Conservation (phyloP, 371 early-diverging fungal genomes). For the Haplosporangium sp. region DNA sequence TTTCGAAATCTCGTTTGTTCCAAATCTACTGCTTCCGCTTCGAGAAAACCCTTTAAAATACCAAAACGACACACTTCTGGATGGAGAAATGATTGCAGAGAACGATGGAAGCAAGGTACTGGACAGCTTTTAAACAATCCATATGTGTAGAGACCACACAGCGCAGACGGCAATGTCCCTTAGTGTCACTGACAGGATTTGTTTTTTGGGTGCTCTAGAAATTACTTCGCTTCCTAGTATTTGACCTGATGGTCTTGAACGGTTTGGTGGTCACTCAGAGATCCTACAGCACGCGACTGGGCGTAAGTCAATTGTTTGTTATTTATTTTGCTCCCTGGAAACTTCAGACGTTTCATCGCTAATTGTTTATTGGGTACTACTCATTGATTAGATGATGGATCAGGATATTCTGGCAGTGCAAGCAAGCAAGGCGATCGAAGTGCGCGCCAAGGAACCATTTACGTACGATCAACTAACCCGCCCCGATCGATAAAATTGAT, state of each 20-base stretch:
- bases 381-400: conserved; percentile 62
- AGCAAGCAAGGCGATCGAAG: conserved; percentile 55
- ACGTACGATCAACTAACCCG: conserved; percentile 57
- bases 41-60: conserved; percentile 66
- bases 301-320: conserved; percentile 60
- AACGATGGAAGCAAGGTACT: conserved; percentile 63
- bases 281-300: conserved; percentile 74
- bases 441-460: conserved; percentile 64
- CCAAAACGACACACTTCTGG: conserved; percentile 79
- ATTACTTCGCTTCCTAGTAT: conserved; percentile 72
- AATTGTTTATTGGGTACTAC: neutral
- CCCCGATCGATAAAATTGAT: neutral
- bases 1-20: conserved; percentile 71
- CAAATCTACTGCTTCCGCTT: conserved; percentile 68
- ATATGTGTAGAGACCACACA: neutral
- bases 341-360: neutral
- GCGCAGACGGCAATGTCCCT: neutral
- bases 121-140: neutral
- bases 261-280: conserved; percentile 67
- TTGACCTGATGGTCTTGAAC: conserved; percentile 75
- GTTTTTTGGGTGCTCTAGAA: conserved; percentile 47
- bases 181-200: neutral
- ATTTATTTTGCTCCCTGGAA: neutral
- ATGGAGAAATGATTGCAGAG: conserved; percentile 82
- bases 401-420: conserved; percentile 69